Percentiles rank a stretch among this genome's conserved stretches.
These are phyloP conservation scores for Paracamarosporium sp. DNA, from an alignment of 2,329 filamentous ascomycete genomes.

Conservation along the genomic window DNA sequence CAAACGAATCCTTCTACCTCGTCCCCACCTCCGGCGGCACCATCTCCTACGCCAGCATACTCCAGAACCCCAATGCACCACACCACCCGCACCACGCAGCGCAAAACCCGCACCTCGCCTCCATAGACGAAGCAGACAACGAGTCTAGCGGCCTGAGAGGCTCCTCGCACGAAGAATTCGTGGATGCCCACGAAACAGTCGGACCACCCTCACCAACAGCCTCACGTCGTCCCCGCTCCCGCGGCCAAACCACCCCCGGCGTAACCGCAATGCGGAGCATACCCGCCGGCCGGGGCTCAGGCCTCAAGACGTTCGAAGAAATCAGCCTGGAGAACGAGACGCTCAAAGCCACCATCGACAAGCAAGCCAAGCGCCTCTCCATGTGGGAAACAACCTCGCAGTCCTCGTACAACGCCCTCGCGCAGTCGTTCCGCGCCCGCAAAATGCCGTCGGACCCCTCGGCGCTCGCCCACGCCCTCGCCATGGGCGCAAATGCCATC, in stretches of 20 bases:
- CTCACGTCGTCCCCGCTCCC: constrained; percentile 44
- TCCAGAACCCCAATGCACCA: constrained; percentile 51
- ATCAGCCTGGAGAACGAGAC: constrained; percentile 86
- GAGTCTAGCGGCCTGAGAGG: constrained; percentile 47
- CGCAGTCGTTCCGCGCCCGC: constrained; percentile 71
- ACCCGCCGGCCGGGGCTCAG: constrained; percentile 40
- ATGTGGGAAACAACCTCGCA: constrained; percentile 94
- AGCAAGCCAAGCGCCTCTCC: constrained; percentile 84
- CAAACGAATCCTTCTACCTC: constrained; percentile 76
- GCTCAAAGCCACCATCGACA: constrained; percentile 84
- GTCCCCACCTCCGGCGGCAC: constrained; percentile 92
- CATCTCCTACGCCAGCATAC: constrained; percentile 89
- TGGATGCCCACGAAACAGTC: constrained; percentile 79
- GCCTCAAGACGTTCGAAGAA: constrained; percentile 81
- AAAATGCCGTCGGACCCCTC: constrained; percentile 29
- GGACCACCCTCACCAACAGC: constrained; percentile 54
- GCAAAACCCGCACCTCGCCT: constrained; percentile 54
- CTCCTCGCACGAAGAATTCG: constrained; percentile 73
- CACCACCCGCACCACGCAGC: constrained; percentile 45
- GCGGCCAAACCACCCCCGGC: constrained; percentile 17
- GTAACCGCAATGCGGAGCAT: constrained; percentile 37
- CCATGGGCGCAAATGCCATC: constrained; percentile 26
- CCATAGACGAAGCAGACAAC: constrained; percentile 50
- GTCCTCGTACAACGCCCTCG: constrained; percentile 82
- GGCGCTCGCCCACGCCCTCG: constrained; percentile 35